phyloP scores from a whole-genome alignment of 371 early-diverging fungal genomes.

The Entomophthora muscae region DNA sequence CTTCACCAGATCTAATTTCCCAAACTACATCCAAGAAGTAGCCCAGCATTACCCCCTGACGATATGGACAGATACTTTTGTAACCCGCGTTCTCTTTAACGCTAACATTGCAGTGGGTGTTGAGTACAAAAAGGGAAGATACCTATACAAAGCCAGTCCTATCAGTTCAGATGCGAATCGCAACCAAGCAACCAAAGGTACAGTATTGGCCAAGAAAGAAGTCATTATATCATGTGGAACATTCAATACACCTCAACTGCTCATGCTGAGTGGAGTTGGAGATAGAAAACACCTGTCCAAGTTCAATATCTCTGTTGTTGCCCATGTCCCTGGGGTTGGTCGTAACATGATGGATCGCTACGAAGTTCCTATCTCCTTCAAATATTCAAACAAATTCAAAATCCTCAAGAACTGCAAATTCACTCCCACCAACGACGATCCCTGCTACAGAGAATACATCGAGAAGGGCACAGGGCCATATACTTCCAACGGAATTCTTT shows the following conservation, averaged over 20 bases:
- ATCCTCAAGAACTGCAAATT: conserved; percentile 1
- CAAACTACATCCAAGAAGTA: not conserved
- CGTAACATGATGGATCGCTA: too few relatives aligned
- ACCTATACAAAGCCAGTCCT: conserved; percentile 6
- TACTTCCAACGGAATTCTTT: not conserved
- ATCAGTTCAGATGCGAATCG: not conserved
- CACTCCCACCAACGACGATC: too few relatives aligned
- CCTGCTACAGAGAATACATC: conserved; percentile 1
- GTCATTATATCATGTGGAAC: conserved; percentile 15
- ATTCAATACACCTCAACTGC: too few relatives aligned
- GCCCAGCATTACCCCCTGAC: too few relatives aligned
- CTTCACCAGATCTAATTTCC: not conserved
- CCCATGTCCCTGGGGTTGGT: too few relatives aligned
- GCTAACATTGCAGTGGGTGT: too few relatives aligned
- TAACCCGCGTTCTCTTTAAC: not conserved
- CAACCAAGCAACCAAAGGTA: not conserved
- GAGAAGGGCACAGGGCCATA: conserved; percentile 2
- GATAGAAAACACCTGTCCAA: conserved; percentile 13
- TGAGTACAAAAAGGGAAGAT: not conserved
- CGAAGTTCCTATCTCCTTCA: not conserved
- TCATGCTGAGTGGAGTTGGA: too few relatives aligned
- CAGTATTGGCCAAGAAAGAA: conserved; percentile 13
- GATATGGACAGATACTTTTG: too few relatives aligned
- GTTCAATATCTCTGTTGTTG: not conserved
- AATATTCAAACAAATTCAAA: not conserved